Conservation (phyloP, 495 filamentous ascomycete species). For the Penicillium roqueforti region DNA sequence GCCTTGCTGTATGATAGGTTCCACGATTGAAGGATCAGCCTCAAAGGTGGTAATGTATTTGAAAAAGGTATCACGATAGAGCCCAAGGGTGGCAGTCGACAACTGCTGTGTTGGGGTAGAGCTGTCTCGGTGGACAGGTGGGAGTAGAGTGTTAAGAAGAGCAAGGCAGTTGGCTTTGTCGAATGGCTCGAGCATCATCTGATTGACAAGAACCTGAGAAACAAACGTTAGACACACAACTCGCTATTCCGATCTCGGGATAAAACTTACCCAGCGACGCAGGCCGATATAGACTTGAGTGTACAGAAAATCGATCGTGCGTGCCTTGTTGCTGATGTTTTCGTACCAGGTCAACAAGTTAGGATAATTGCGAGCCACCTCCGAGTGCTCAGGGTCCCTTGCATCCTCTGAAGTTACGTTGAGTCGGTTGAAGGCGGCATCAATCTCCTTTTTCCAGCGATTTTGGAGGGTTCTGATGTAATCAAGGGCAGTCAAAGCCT, state of each 20-base stretch:
- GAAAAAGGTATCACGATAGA: constrained; percentile 64
- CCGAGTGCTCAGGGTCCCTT: constrained; percentile 29
- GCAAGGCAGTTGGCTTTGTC: constrained; percentile 68
- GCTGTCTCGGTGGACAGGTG: constrained; percentile 47
- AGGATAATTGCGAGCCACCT: constrained; percentile 44
- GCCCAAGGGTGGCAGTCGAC: constrained; percentile 48
- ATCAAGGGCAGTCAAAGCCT: constrained; percentile 66
- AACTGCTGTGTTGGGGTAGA: constrained; percentile 51
- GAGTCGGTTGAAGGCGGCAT: constrained; percentile 41
- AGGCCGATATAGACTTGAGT: constrained; percentile 63
- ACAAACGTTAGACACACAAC: constrained; percentile 15
- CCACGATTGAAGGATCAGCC: constrained; percentile 54
- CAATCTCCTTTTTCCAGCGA: constrained; percentile 59
- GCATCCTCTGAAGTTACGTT: constrained; percentile 39
- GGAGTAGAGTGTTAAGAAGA: constrained; percentile 76
- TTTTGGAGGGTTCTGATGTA: constrained; percentile 66
- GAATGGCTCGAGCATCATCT: constrained; percentile 61
- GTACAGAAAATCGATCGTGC: constrained; percentile 58
- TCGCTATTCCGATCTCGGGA: not conserved
- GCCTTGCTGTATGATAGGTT: constrained; percentile 52
- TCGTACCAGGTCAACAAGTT: constrained; percentile 53
- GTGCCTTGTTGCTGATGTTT: constrained; percentile 49
- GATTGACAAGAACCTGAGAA: constrained; percentile 63
- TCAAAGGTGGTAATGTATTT: constrained; percentile 59
- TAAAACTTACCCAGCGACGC: constrained; percentile 60